A percentile compares a stretch with the other conserved stretches of the same genome.
phyloP scores from a whole-genome alignment of 1,284 basidiomycete genomes.

The Mrakiaceae sp. region DNA sequence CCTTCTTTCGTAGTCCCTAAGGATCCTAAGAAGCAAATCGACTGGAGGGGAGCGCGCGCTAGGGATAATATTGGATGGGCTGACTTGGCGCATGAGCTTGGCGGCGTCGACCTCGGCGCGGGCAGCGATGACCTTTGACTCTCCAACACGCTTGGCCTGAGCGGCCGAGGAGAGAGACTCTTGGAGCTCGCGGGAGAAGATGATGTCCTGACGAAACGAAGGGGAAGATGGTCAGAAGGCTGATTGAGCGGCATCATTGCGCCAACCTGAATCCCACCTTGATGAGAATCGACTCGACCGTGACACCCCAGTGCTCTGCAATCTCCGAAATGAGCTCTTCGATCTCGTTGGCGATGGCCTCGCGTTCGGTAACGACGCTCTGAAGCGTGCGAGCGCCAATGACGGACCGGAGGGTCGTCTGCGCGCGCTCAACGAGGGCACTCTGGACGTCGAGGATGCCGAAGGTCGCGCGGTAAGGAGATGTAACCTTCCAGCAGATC shows the following conservation, averaged over 20 bases:
- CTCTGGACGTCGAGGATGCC: constrained; percentile 78
- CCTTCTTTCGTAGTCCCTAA: too few species aligned
- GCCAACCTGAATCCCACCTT: constrained; percentile 36
- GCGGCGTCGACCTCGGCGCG: constrained; percentile 91
- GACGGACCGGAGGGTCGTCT: constrained; percentile 89
- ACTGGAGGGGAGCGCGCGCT: not conserved
- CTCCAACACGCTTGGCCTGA: constrained; percentile 64
- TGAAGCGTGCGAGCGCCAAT: constrained; percentile 57
- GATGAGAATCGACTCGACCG: constrained; percentile 79
- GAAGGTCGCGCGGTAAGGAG: constrained; percentile 66
- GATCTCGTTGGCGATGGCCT: constrained; percentile 79
- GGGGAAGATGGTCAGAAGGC: not conserved
- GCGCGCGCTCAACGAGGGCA: constrained; percentile 83
- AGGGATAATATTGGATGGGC: not conserved
- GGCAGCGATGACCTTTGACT: constrained; percentile 74
- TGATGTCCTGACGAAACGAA: constrained; percentile 52
- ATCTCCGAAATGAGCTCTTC: constrained; percentile 15
- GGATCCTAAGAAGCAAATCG: not conserved
- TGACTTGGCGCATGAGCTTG: constrained; percentile 67
- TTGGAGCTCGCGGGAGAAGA: constrained; percentile 84
- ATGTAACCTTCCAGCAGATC: constrained; percentile 63
- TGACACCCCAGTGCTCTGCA: constrained; percentile 73
- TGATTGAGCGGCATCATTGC: not conserved
- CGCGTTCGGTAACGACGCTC: constrained; percentile 58
- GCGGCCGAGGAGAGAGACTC: constrained; percentile 85